These are phyloP conservation scores for Starmerella roubikii DNA, from an alignment of 805 yeast genomes.

Conservation along the genomic window DNA sequence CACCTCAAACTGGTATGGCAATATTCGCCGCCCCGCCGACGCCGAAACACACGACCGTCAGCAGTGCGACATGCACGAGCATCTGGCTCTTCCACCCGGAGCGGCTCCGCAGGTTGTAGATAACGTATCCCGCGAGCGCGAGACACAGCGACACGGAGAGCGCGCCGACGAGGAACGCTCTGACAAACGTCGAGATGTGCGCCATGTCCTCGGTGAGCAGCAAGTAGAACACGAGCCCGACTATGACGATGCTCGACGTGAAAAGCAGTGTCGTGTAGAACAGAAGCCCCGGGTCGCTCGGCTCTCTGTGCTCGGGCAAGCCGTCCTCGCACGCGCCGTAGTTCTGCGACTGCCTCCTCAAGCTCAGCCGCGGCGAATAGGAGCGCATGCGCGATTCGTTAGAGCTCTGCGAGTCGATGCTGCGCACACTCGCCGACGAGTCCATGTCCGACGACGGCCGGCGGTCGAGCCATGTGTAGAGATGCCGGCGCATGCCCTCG, in stretches of 20 bases:
- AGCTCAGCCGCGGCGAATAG: background rate
- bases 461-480: slow-evolving; percentile 11
- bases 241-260: slow-evolving; percentile 26
- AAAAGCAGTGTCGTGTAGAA: slow-evolving; percentile 33
- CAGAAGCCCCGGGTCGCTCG: slow-evolving; percentile 32
- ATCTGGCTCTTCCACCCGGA: slow-evolving; percentile 34
- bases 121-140: slow-evolving; percentile 33
- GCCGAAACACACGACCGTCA: slow-evolving; percentile 31
- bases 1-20: slow-evolving; percentile 3
- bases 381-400: background rate
- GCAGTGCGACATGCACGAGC: slow-evolving; percentile 32
- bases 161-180: slow-evolving; percentile 17
- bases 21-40: slow-evolving; percentile 31
- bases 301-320: slow-evolving; percentile 8
- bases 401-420: background rate
- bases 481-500: slow-evolving; percentile 18
- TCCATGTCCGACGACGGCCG: background rate
- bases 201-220: slow-evolving; percentile 26
- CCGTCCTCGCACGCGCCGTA: background rate
- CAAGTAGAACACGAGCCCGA: slow-evolving; percentile 33
- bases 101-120: slow-evolving; percentile 32
- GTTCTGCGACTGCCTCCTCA: background rate
- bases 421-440: background rate
- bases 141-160: slow-evolving; percentile 32
- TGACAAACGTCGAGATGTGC: slow-evolving; percentile 21